Conservation (phyloP, 2,329 filamentous ascomycete species). For the Penicillium sp. region DNA sequence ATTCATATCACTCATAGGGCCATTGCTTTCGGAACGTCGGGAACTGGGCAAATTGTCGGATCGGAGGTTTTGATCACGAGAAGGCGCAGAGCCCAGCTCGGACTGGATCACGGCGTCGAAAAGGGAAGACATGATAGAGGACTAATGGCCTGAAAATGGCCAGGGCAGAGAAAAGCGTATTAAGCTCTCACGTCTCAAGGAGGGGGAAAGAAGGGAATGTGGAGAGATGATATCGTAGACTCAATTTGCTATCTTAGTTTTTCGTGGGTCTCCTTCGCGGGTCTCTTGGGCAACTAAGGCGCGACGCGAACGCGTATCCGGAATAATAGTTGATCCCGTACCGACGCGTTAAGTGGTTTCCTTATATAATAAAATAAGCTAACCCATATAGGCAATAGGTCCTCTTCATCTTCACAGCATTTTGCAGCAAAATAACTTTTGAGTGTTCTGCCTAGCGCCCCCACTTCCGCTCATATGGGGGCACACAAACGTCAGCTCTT, state of each 20-base stretch:
- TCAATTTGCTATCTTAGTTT: slow-evolving; percentile 13
- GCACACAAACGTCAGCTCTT: not conserved
- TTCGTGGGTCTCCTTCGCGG: slow-evolving; percentile 14
- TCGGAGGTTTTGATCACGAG: slow-evolving; percentile 23
- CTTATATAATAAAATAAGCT: not conserved
- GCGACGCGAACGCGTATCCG: slow-evolving; percentile 20
- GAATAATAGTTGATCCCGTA: slow-evolving; percentile 14
- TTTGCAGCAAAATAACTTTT: not conserved
- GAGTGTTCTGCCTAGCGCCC: not conserved
- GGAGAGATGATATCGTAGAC: slow-evolving; percentile 6
- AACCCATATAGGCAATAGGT: not conserved
- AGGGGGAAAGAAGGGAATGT: slow-evolving; percentile 9
- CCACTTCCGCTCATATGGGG: not conserved
- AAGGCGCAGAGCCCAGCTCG: slow-evolving; percentile 31
- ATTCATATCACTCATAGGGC: slow-evolving; percentile 49
- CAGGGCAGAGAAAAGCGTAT: slow-evolving; percentile 15
- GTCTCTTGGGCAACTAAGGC: slow-evolving; percentile 19
- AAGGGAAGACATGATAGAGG: slow-evolving; percentile 33
- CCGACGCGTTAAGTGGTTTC: slow-evolving; percentile 33
- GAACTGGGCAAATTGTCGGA: slow-evolving; percentile 45
- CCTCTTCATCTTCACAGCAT: not conserved
- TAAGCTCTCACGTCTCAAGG: slow-evolving; percentile 1
- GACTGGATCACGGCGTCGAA: slow-evolving; percentile 38
- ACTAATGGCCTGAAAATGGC: slow-evolving; percentile 21
- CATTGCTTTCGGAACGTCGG: slow-evolving; percentile 46